phyloP scores from a whole-genome alignment of 257 asterid genomes.

The Nicotiana knightiana region DNA sequence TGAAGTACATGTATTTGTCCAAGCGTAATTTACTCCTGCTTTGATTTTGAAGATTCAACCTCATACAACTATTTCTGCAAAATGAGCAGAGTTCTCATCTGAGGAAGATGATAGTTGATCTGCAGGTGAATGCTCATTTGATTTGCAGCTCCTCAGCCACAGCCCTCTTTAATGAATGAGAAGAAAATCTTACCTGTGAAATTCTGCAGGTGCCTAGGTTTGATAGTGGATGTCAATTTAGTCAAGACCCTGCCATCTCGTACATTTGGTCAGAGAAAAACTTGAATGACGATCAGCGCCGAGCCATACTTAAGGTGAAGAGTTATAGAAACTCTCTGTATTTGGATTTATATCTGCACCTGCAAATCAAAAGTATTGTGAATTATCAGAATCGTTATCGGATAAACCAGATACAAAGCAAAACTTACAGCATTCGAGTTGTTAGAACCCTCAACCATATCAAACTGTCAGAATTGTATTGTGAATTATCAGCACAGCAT shows the following conservation, averaged over 20 bases:
- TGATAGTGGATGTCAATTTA: conserved; percentile 79
- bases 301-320: conserved; percentile 84
- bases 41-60: conserved; percentile 65
- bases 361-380: neutral
- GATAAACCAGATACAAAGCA: neutral
- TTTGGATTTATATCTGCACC: neutral
- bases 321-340: neutral
- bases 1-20: conserved; percentile 5
- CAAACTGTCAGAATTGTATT: neutral
- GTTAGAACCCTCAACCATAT: no score
- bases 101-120: conserved; percentile 85
- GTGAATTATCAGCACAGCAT: neutral
- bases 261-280: conserved; percentile 73
- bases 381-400: neutral
- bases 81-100: conserved; percentile 57
- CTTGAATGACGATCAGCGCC: conserved; percentile 89
- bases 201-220: conserved; percentile 68
- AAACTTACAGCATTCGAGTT: no score
- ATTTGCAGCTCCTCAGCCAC: neutral
- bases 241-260: conserved; percentile 95
- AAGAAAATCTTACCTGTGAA: neutral
- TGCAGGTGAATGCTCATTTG: conserved; percentile 53
- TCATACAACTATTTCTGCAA: conserved; percentile 74
- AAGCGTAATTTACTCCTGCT: neutral
- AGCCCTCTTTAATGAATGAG: neutral